Evolutionary conservation across 257 asterid genomes (phyloP).

Genomic region (Gynochthodes officinalis): DNA sequence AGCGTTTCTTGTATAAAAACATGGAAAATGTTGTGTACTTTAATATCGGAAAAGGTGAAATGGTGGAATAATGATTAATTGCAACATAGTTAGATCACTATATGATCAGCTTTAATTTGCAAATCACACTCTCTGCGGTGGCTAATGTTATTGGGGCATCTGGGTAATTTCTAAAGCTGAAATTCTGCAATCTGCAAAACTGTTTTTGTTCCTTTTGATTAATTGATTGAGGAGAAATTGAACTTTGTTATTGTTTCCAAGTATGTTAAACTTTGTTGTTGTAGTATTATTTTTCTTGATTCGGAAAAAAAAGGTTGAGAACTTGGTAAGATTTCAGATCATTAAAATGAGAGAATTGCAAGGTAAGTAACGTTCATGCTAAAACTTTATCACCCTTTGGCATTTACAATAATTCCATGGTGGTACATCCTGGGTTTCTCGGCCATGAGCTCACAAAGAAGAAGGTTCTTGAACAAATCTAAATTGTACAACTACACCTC

Average conservation of each 20-base stretch:
- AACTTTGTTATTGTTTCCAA: neutral
- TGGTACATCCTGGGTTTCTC: neutral
- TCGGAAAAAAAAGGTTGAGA: neutral
- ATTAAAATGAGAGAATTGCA: neutral
- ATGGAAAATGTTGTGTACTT: too few species aligned
- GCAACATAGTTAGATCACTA: neutral
- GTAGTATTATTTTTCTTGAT: neutral
- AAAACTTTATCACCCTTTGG: neutral
- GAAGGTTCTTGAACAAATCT: neutral
- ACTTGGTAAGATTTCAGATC: neutral
- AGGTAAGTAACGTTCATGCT: too few species aligned
- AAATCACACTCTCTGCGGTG: neutral
- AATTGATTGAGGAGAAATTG: neutral
- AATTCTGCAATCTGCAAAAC: neutral
- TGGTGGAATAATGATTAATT: neutral
- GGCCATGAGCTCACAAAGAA: neutral
- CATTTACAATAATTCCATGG: neutral
- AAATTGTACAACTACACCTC: neutral
- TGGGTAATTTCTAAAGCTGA: neutral
- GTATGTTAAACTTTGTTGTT: too few species aligned
- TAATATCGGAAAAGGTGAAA: too few species aligned
- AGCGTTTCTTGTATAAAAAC: constrained; percentile 17
- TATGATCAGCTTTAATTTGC: neutral
- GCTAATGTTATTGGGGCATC: neutral
- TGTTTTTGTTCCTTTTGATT: neutral